Evolutionary conservation across 306 rosid genomes (phyloP), one percentile per base, ranked within the genome.

Genomic region (Malus fusca): DNA sequence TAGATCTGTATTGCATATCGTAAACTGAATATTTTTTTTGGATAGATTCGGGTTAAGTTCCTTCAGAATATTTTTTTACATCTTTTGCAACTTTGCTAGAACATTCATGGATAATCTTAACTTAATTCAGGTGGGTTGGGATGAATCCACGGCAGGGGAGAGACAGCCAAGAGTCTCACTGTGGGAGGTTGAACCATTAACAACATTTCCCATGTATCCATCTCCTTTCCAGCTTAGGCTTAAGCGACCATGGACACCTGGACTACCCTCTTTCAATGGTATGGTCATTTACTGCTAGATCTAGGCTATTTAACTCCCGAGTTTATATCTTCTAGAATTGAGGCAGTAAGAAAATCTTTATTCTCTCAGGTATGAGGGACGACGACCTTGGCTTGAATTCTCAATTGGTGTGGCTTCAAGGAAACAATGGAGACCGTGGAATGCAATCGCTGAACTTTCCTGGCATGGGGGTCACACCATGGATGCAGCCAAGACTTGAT

Each of bases 191-290:
- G 99, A 95, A 80, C 99, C 99, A 18, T 79, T 95, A 78, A 95
- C 99, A 13, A 92, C 99, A 19, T 95, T 95, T 82, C 99, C 99
- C 1, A 90, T 95, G 99, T 95, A 95, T 86, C 96, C 99, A 44
- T 92, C 99, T 37, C 88, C 97, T 8, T 95, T 92, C 75, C 93
- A 97, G 9, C 92, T 95, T 10, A 80, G 99, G 83, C 97, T 95
- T 73, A 95, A 95, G 82, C 91, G 98, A 67, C 97, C 97, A 0
- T 95, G 99, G 98, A 97, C 97, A 25, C 82, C 93, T 0, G 99
- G 97, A 73, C 82, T 95, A 48, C 96, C 99, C 44, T 82, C 98
- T 64, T 89, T 89, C 79, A 91, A 87, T 53, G 99, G 99, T 95
- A 79, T 84, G 81, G 76, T 71, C 53, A 68, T 75, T 72, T 68